phyloP scores from a whole-genome alignment of 176 grass and related monocot species.

The Oryza australiensis region DNA sequence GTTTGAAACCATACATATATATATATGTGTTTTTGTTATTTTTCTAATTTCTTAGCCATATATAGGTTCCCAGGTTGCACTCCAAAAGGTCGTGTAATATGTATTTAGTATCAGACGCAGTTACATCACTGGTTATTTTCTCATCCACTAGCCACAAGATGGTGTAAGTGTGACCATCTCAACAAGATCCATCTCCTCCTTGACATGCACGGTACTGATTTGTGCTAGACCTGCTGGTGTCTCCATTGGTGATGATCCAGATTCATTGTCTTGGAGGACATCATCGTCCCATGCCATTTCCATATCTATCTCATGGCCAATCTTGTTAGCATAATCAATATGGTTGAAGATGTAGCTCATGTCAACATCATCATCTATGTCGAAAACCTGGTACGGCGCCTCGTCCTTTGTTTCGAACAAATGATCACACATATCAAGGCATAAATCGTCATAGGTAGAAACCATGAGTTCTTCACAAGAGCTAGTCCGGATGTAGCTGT shows the following conservation, averaged over 20 bases:
- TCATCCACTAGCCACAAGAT: background rate
- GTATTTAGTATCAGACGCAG: background rate
- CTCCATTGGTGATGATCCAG: background rate
- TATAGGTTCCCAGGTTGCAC: background rate
- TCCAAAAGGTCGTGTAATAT: slow-evolving; percentile 26
- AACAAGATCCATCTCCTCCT: slow-evolving; percentile 65
- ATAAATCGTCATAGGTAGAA: slow-evolving; percentile 44
- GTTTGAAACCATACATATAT: background rate
- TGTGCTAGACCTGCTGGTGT: background rate
- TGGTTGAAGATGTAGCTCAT: slow-evolving; percentile 46
- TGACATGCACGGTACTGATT: slow-evolving; percentile 21
- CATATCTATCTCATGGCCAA: slow-evolving; percentile 46
- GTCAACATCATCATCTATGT: slow-evolving; percentile 29
- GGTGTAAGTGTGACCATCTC: slow-evolving; percentile 52
- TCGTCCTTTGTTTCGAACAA: slow-evolving; percentile 49
- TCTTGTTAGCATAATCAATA: slow-evolving; percentile 42
- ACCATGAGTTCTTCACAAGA: slow-evolving; percentile 34
- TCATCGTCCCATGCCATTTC: slow-evolving; percentile 58
- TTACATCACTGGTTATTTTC: slow-evolving; percentile 17
- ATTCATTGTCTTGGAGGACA: background rate
- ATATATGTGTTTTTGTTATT: background rate
- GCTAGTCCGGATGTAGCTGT: background rate
- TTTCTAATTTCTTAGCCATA: background rate
- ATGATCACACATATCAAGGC: slow-evolving; percentile 42
- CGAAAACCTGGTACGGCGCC: slow-evolving; percentile 23